Conservation (phyloP, 2,329 filamentous ascomycete species). For the Cryphonectria carpinicola region DNA sequence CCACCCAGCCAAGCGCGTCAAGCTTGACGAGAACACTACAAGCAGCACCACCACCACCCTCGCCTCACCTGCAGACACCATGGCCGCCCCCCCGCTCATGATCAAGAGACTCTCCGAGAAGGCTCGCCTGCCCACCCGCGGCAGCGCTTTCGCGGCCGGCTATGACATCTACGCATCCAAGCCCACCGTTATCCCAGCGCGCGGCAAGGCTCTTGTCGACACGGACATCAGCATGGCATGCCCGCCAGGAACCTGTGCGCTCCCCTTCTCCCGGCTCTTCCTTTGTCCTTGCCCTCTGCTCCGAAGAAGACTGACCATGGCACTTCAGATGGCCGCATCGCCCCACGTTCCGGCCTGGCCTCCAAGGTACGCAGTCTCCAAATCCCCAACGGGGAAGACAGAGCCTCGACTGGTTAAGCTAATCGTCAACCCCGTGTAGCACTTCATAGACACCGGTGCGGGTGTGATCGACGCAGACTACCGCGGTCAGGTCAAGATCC, state of each 20-base stretch:
- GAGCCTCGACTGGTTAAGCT: background rate
- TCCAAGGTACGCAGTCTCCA: conserved; percentile 57
- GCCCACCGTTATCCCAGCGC: conserved; percentile 74
- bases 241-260: conserved; percentile 83
- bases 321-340: conserved; percentile 79
- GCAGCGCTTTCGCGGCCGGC: conserved; percentile 86
- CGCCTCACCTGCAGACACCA: conserved; percentile 30
- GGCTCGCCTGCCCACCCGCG: conserved; percentile 83
- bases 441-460: conserved; percentile 94
- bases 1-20: conserved; percentile 80
- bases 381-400: too few relatives aligned
- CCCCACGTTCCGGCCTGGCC: conserved; percentile 88
- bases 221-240: conserved; percentile 92
- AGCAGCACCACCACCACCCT: conserved; percentile 30
- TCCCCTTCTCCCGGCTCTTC: background rate
- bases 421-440: conserved; percentile 38
- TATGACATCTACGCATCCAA: conserved; percentile 89
- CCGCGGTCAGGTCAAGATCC: conserved; percentile 88
- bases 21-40: conserved; percentile 50
- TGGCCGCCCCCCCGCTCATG: conserved; percentile 63
- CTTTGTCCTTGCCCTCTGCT: background rate
- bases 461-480: conserved; percentile 99
- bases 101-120: conserved; percentile 86
- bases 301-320: background rate
- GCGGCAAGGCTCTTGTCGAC: conserved; percentile 84